phyloP scores from a whole-genome alignment of 1,284 basidiomycete genomes.

The Ustilago bromivora region DNA sequence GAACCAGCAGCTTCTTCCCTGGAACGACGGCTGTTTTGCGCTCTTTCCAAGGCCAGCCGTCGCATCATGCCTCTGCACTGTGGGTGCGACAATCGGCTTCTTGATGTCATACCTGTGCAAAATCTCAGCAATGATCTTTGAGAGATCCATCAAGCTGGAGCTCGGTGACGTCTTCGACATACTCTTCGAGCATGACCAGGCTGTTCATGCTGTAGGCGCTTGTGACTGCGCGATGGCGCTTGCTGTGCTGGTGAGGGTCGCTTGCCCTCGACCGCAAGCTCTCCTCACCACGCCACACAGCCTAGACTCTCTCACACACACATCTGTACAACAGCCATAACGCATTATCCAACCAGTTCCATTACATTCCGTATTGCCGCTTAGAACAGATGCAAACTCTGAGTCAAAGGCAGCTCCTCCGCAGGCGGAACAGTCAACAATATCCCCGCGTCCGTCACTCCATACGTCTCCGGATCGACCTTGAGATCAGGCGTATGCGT shows the following conservation, averaged over 20 bases:
- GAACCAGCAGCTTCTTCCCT: too few relatives aligned
- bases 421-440: slow-evolving; percentile 59
- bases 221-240: slow-evolving; percentile 11
- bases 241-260: slow-evolving; percentile 53
- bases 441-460: slow-evolving; percentile 56
- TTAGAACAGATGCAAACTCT: slow-evolving; percentile 40
- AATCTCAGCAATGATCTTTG: too few relatives aligned
- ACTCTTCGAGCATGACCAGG: slow-evolving; percentile 57
- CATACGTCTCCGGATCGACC: slow-evolving; percentile 89
- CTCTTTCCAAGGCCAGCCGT: too few relatives aligned
- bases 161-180: slow-evolving; percentile 52
- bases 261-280: slow-evolving; percentile 11
- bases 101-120: too few relatives aligned
- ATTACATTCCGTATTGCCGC: not conserved
- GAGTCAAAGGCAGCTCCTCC: slow-evolving; percentile 59
- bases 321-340: slow-evolving; percentile 1
- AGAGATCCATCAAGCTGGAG: not conserved
- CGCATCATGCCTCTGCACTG: too few relatives aligned
- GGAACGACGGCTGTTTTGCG: too few relatives aligned
- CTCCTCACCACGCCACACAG: not conserved
- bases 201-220: slow-evolving; percentile 59
- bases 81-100: too few relatives aligned
- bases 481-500: slow-evolving; percentile 81
- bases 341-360: not conserved
- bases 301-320: not conserved